These are phyloP conservation scores for Lipomyces anomalus DNA, from an alignment of 805 yeast genomes.

Conservation along the genomic window DNA sequence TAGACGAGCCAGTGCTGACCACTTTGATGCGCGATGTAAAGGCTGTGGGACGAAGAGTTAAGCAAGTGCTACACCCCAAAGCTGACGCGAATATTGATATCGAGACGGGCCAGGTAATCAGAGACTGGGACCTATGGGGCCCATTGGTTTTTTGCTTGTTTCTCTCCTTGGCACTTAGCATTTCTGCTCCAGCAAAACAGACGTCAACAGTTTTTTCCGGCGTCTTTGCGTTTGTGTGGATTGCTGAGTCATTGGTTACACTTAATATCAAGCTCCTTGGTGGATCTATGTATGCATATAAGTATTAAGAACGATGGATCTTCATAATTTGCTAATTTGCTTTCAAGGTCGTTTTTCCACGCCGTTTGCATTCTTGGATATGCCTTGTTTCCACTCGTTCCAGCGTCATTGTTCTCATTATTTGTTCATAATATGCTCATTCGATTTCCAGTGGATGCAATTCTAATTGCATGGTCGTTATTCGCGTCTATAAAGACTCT, in stretches of 20 bases:
- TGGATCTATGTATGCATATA: conserved; percentile 51
- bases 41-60: conserved; percentile 41
- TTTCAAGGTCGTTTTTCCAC: conserved; percentile 60
- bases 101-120: conserved; percentile 25
- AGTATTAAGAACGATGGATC: no score
- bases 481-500: conserved; percentile 59
- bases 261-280: conserved; percentile 59
- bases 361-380: conserved; percentile 68
- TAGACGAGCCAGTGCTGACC: conserved; percentile 61
- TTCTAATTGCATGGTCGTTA: conserved; percentile 56
- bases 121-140: conserved; percentile 60
- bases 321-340: no score
- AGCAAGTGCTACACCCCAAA: conserved; percentile 42
- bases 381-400: conserved; percentile 59
- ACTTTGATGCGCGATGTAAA: conserved; percentile 47
- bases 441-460: conserved; percentile 43
- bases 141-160: conserved; percentile 58
- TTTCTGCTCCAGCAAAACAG: conserved; percentile 38
- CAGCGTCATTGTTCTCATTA: conserved; percentile 47
- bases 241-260: conserved; percentile 55
- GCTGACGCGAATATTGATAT: conserved; percentile 25
- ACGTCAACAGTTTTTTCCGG: conserved; percentile 58
- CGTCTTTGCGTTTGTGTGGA: conserved; percentile 58
- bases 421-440: conserved; percentile 45
- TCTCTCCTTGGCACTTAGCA: conserved; percentile 47